These are phyloP conservation scores for Fusarium ambrosium DNA, from an alignment of 2,329 filamentous ascomycete genomes.

Conservation along the genomic window DNA sequence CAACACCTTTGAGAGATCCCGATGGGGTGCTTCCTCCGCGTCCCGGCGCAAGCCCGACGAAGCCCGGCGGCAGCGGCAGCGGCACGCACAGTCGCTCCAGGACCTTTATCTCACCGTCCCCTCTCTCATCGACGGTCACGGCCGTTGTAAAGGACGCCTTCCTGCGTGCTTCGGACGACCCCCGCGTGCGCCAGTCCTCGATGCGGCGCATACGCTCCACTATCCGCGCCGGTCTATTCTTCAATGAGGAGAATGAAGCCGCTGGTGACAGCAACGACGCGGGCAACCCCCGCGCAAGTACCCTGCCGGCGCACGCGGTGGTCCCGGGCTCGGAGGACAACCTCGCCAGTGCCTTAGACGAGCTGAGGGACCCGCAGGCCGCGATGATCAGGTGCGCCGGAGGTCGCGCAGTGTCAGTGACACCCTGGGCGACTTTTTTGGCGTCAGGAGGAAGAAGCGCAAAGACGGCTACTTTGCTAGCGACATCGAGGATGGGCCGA, in stretches of 20 bases:
- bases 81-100: slow-evolving; percentile 53
- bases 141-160: slow-evolving; percentile 70
- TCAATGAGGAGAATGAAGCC: slow-evolving; percentile 60
- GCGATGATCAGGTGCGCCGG: slow-evolving; percentile 42
- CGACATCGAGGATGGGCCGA: slow-evolving; percentile 41
- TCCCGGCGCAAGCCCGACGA: slow-evolving; percentile 45
- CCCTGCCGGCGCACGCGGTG: slow-evolving; percentile 33
- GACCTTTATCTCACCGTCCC: slow-evolving; percentile 70
- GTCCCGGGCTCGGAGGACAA: slow-evolving; percentile 47
- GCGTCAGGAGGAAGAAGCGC: slow-evolving; percentile 51
- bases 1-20: slow-evolving; percentile 51
- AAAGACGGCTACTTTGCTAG: slow-evolving; percentile 39
- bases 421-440: slow-evolving; percentile 57
- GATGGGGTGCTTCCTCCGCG: slow-evolving; percentile 50
- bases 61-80: slow-evolving; percentile 42
- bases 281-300: slow-evolving; percentile 34
- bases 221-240: slow-evolving; percentile 68
- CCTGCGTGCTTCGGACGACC: slow-evolving; percentile 59
- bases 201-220: slow-evolving; percentile 63
- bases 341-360: slow-evolving; percentile 37
- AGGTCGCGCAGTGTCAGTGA: slow-evolving; percentile 59
- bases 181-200: slow-evolving; percentile 58
- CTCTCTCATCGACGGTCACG: slow-evolving; percentile 70
- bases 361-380: slow-evolving; percentile 28
- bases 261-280: slow-evolving; percentile 15